Percentiles rank a stretch among this genome's conserved stretches.
Evolutionary conservation across 202 grass and related monocot genomes (phyloP).

Genomic region (Digitaria exilis): DNA sequence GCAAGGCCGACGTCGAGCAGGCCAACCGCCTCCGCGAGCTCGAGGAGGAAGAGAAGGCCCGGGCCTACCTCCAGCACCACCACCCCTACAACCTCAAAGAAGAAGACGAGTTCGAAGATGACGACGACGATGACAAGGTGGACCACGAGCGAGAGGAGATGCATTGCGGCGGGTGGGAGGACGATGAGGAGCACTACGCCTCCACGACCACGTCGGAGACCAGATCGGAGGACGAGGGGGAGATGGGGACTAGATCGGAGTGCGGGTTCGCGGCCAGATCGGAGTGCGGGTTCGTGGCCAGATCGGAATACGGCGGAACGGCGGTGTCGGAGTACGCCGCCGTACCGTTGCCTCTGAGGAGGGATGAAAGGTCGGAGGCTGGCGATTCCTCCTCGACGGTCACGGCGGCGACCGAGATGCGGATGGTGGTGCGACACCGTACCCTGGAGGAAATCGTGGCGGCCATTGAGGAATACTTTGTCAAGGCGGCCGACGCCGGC

Average conservation of each 20-base stretch:
- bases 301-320: slow-evolving; percentile 74
- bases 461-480: slow-evolving; percentile 86
- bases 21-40: slow-evolving; percentile 63
- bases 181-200: slow-evolving; percentile 69
- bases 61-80: slow-evolving; percentile 37
- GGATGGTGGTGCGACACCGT: slow-evolving; percentile 80
- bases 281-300: slow-evolving; percentile 57
- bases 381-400: slow-evolving; percentile 59
- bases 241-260: slow-evolving; percentile 64
- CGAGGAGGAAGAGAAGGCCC: slow-evolving; percentile 49
- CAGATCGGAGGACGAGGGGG: slow-evolving; percentile 62
- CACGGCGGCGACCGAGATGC: slow-evolving; percentile 54
- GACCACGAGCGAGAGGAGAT: slow-evolving; percentile 47
- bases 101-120: slow-evolving; percentile 56
- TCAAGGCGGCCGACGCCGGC: slow-evolving; percentile 76
- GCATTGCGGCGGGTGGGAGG: slow-evolving; percentile 64
- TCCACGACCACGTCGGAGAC: slow-evolving; percentile 80
- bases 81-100: slow-evolving; percentile 48
- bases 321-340: slow-evolving; percentile 56
- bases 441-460: slow-evolving; percentile 79
- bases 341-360: slow-evolving; percentile 45
- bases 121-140: slow-evolving; percentile 45
- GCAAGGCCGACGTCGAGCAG: slow-evolving; percentile 73
- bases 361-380: slow-evolving; percentile 54
- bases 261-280: slow-evolving; percentile 69